Base-by-base conservation (phyloP, 495 filamentous ascomycete genomes). In the Apiosordaria backusii region DNA sequence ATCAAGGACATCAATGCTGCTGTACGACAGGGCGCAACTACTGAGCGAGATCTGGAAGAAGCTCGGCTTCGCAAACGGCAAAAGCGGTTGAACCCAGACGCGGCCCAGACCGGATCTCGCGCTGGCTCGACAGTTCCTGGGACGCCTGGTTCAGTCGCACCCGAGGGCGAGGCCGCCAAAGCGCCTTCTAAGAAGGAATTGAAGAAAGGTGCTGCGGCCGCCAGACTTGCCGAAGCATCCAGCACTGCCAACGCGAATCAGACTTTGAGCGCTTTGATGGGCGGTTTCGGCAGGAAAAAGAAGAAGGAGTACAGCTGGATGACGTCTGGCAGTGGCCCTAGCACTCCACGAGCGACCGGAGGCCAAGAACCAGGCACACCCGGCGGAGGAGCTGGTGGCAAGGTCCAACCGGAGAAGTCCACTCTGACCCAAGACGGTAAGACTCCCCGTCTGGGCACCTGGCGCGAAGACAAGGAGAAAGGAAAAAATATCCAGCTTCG, bases 401-500 rank as follows among this genome's bases (percentile, higher is more conserved):
- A 65, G 54, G 27, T 13, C 1, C 62, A 62, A 26, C 71, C 64
- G n/a, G 75, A 75, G 53, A 77, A 75, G 53, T 24, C 57, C 29
- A 64, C 24, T 2, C 66, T 79, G 5, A 82, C 80, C 3, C 62
- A 60, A 4, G 80, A 83, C 7, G 73, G 77, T 0, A 75, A 76
- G 54, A 70, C 76, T 60, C 67, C 67, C 21, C 67, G 85, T 35
- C 75, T 88, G 57, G 90, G 90, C 5, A 80, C 80, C 18, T 88
- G 84, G 81, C 79, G 86, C 23, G 89, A 92, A 70, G 85, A 87
- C 70, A 80, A 79, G 0, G 81, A 85, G 25, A 82, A 83, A 65
- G 89, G 88, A 2, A 81, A 79, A 63, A 85, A 83, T 18, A 84
- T 92, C n/a, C 88, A 92, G 75, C 76, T 90, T 59, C 77, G 90